Evolutionary conservation across 768 basidiomycete genomes (phyloP).

Genomic region (Pisolithus tinctorius): DNA sequence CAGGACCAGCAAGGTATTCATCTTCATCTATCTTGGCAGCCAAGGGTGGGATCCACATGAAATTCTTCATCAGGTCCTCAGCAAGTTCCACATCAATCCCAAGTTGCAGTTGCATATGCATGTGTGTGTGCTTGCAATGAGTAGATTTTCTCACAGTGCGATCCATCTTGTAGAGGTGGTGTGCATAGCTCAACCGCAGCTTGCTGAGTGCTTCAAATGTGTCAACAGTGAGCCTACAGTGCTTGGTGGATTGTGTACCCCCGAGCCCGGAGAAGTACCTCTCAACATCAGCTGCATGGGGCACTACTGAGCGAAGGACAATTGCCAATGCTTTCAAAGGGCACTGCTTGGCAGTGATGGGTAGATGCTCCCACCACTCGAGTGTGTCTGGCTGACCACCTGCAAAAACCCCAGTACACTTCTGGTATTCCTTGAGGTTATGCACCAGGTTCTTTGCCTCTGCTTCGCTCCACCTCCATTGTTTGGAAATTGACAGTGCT

Average conservation of each 20-base stretch:
- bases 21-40: too few species aligned
- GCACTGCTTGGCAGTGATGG: constrained; percentile 3
- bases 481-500: background rate
- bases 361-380: constrained; percentile 23
- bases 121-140: constrained; percentile 1
- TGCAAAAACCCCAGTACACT: constrained; percentile 15
- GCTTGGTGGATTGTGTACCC: constrained; percentile 12
- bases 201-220: constrained; percentile 4
- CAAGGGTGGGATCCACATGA: too few species aligned
- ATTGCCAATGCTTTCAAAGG: constrained; percentile 16
- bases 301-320: constrained; percentile 18
- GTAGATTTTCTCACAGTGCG: background rate
- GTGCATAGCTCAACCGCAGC: background rate
- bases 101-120: constrained; percentile 2
- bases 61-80: too few species aligned
- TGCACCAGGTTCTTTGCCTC: constrained; percentile 12
- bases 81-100: too few species aligned
- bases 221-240: constrained; percentile 8
- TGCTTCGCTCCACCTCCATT: background rate
- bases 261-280: constrained; percentile 17
- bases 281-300: constrained; percentile 24
- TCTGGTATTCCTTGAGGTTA: constrained; percentile 20
- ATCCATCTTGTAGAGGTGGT: background rate
- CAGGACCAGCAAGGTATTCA: too few species aligned
- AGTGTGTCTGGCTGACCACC: constrained; percentile 15